Percentiles rank a stretch among this genome's conserved stretches.
Evolutionary conservation across 176 grass and related monocot species (phyloP).

Genomic region (Puccinellia tenuiflora): DNA sequence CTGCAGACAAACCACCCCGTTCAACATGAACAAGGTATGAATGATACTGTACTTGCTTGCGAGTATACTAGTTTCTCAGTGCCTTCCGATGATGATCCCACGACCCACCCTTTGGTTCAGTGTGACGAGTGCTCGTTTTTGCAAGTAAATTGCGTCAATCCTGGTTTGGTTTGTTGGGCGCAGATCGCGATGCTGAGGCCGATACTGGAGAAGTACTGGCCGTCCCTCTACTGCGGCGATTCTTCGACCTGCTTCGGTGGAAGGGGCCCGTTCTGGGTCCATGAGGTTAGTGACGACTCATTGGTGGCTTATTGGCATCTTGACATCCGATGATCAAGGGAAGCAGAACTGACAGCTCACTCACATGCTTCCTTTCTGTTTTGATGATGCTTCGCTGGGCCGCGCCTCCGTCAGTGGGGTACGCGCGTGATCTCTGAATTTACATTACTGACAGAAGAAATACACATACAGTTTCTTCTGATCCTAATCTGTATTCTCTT

Average conservation of each 20-base stretch:
- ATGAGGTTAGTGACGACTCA: conserved; percentile 56
- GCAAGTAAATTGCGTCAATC: too few relatives aligned
- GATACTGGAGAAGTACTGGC: conserved; percentile 81
- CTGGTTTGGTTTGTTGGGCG: background rate
- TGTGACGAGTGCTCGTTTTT: too few relatives aligned
- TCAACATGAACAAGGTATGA: conserved; percentile 67
- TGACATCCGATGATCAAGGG: background rate
- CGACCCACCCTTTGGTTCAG: too few relatives aligned
- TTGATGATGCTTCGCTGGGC: conserved; percentile 8
- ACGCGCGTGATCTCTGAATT: conserved; percentile 36
- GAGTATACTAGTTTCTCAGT: too few relatives aligned
- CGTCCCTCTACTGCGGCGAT: conserved; percentile 65
- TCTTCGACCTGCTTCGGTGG: conserved; percentile 74
- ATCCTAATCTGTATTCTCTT: background rate
- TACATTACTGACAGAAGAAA: background rate
- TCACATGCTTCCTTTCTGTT: conserved; percentile 7
- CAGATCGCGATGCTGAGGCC: conserved; percentile 68
- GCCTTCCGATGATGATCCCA: too few relatives aligned
- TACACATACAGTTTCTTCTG: background rate
- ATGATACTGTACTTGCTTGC: too few relatives aligned
- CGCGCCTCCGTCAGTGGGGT: conserved; percentile 59
- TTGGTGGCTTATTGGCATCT: background rate
- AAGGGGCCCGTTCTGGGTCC: conserved; percentile 73
- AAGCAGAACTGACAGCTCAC: background rate
- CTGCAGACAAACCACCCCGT: conserved; percentile 47